Percentiles rank a stretch among this genome's conserved stretches.
phyloP scores from a whole-genome alignment of 2,329 filamentous ascomycete species.

The Ophiocordyceps camponoti-saundersi region DNA sequence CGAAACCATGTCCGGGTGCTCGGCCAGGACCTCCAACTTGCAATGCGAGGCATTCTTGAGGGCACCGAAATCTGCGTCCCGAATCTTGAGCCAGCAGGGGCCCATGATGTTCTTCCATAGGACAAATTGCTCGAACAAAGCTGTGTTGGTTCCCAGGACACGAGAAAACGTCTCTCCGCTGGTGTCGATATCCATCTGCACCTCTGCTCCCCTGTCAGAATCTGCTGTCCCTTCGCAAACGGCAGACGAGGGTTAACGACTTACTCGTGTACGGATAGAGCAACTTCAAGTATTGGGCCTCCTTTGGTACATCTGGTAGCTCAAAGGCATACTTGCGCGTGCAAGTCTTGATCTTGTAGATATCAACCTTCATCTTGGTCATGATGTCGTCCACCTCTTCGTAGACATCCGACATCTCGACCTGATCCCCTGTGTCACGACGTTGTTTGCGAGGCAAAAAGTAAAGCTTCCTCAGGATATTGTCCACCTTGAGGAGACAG shows the following conservation, averaged over 20 bases:
- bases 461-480: conserved; percentile 79
- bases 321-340: conserved; percentile 93
- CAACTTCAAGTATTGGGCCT: conserved; percentile 86
- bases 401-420: conserved; percentile 81
- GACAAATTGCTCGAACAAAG: conserved; percentile 94
- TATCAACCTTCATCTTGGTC: conserved; percentile 67
- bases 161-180: conserved; percentile 83
- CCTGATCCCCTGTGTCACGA: conserved; percentile 54
- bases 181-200: conserved; percentile 49
- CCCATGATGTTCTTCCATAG: conserved; percentile 99
- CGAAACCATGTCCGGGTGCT: conserved; percentile 60
- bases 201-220: conserved; percentile 27
- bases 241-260: conserved; percentile 4
- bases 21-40: conserved; percentile 77
- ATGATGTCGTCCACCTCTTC: conserved; percentile 77
- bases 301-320: conserved; percentile 67
- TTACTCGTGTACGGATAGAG: conserved; percentile 79
- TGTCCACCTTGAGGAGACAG: conserved; percentile 92
- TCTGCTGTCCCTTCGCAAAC: neutral
- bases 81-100: conserved; percentile 89
- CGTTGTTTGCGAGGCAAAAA: conserved; percentile 66
- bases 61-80: conserved; percentile 65
- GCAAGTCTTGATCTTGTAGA: conserved; percentile 88
- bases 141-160: conserved; percentile 84
- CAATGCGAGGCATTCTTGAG: conserved; percentile 93